Base-by-base conservation (phyloP, 2,329 filamentous ascomycete genomes). In the Atkinsonella texensis region DNA sequence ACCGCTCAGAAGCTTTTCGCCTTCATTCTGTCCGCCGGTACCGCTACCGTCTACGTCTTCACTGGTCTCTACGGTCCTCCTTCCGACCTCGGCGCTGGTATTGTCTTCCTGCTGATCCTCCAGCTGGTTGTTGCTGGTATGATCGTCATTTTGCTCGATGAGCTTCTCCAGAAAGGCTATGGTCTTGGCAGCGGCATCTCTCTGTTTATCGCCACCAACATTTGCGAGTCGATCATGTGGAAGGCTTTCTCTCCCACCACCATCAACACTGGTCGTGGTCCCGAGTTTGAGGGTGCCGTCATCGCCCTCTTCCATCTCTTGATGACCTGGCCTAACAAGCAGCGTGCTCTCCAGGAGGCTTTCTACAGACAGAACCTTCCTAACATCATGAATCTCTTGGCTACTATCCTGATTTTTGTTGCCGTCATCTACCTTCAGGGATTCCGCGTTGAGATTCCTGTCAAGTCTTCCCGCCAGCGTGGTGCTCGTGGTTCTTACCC, bases 181-280 rank as follows among this genome's bases (percentile, higher is more conserved):
- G 93, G 93, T 72, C 85, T 98, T 58, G 93, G 93, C 73, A 95
- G 88, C 68, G 93, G 93, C 74, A 98, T 98, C 70, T 97, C 91
- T 46, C 87, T 98, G 58, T 98, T 98, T 81, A 98, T 98, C 68
- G 93, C 93, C 60, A 98, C 93, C 77, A 97, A 97, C 81, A 97
- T 98, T 67, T 98, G 93, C 87, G 93, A 98, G 79, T 96, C 91
- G 53, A 98, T 98, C 71, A 87, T 98, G 76, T 98, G 93, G 93
- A 96, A 96, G 81, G 93, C 94, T 49, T 97, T 98, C 80, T 97
- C 91, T 50, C 94, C 94, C 52, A 97, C 90, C 55, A 97, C 93
- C 68, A 94, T 97, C 77, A 98, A 98, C 81, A 98, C 94, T 59
- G 93, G 93, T 61, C 89, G 93, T 80, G 93, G 93, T 55, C 94